Base-by-base conservation (phyloP, 352 stramenopile genomes). In the Phytophthora hibernalis region DNA sequence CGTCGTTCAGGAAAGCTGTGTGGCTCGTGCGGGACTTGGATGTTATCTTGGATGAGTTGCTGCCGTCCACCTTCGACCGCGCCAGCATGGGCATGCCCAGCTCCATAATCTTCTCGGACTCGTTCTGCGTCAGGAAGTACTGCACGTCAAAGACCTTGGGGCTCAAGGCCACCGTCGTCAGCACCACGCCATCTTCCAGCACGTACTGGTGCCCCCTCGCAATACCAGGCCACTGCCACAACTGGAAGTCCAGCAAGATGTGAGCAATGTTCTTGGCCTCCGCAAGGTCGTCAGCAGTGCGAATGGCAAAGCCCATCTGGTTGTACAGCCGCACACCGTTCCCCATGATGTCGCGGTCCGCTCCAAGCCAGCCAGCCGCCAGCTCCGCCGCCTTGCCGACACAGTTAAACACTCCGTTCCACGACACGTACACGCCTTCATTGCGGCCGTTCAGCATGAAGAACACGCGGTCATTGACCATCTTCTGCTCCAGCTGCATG, bases 391-490 rank as follows among this genome's bases (percentile, higher is more conserved):
- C 75, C 16, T 73, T 67, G 8, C 63, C 56, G 3, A 92, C 47
- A 43, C 85, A 94, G 12, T 69, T 76, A 26, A 88, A 90, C 47
- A 89, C 61, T 40, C 85, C 81, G 62, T 91, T 92, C 80, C 82
- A 94, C 3, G 74, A 74, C 48, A 90, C 79, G 71, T 91, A 92
- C 21, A 92, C 50, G 9, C 85, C 85, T 24, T 91, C 79, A 61
- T 92, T 94, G 10, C 62, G 79, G 24, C 85, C 85, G 52, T 92
- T 94, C 53, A 94, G 82, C 78, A 94, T 86, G 70, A 94, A 87
- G 54, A 94, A 94, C 18, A 90, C 58, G 61, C 77, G 77, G 77
- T 93, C 72, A 1, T 66, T 68, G 22, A 18, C 33, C 24, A 65
- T 71, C 0, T 70, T 55, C 43, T 54, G 45, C 4, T 73, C 70